Conservation (phyloP, 192 early-diverging fungal species). For the Umbelopsis isabellina region DNA sequence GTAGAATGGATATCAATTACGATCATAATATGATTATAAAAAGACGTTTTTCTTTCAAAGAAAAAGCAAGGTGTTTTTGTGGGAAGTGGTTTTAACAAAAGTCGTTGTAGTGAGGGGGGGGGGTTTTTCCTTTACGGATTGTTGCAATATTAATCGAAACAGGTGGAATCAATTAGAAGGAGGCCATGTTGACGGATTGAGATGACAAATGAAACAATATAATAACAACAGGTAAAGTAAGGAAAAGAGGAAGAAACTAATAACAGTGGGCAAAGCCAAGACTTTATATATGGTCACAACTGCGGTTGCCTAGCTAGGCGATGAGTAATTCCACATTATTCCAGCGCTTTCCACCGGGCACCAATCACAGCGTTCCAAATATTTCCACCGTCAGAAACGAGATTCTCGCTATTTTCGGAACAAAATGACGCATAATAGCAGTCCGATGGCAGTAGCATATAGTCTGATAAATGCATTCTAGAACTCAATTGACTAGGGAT, state of each 20-base stretch:
- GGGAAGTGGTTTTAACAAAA: background rate
- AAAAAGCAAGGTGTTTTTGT: conserved; percentile 8
- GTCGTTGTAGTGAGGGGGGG: background rate
- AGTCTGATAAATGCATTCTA: too few species aligned
- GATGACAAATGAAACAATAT: background rate
- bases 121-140: background rate
- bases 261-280: background rate
- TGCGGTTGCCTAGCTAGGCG: background rate
- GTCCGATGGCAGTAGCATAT: too few species aligned
- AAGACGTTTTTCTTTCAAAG: background rate
- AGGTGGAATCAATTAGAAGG: conserved; percentile 10
- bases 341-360: background rate
- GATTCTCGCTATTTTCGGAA: background rate
- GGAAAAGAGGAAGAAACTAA: background rate
- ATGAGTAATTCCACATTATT: conserved; percentile 18
- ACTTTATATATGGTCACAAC: background rate
- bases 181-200: background rate
- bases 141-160: background rate
- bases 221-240: background rate
- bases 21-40: conserved; percentile 9
- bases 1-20: conserved; percentile 1
- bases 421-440: background rate
- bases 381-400: background rate
- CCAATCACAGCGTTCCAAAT: background rate
- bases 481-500: too few species aligned